Percentiles rank a stretch among this genome's conserved stretches.
Evolutionary conservation across 495 filamentous ascomycete species (phyloP).

Genomic region (Viridothelium virens): DNA sequence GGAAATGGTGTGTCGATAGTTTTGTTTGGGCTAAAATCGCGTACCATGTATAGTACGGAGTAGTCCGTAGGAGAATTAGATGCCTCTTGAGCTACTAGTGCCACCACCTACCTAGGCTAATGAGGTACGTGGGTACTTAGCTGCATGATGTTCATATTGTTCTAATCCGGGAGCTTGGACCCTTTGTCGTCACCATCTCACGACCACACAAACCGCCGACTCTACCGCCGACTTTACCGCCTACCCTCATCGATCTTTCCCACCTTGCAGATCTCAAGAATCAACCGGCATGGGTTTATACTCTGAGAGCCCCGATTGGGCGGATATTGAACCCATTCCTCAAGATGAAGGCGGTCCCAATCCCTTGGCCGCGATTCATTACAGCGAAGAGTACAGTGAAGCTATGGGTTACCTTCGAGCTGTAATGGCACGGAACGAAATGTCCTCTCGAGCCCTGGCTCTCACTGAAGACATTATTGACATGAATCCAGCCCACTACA

Average conservation of each 20-base stretch:
- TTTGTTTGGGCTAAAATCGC: too few relatives aligned
- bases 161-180: slow-evolving; percentile 3
- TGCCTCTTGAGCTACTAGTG: too few relatives aligned
- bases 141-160: neutral
- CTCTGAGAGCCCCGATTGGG: slow-evolving; percentile 66
- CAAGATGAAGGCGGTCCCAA: slow-evolving; percentile 65
- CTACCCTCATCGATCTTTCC: neutral
- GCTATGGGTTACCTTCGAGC: slow-evolving; percentile 86
- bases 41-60: neutral
- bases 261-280: too few relatives aligned
- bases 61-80: neutral
- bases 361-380: slow-evolving; percentile 82
- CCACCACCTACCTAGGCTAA: too few relatives aligned
- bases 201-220: too few relatives aligned
- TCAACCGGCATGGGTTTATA: slow-evolving; percentile 39
- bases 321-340: slow-evolving; percentile 72
- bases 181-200: neutral
- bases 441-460: slow-evolving; percentile 65
- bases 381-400: slow-evolving; percentile 76
- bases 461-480: slow-evolving; percentile 82
- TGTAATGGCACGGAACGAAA: slow-evolving; percentile 82
- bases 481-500: slow-evolving; percentile 96
- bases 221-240: too few relatives aligned
- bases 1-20: too few relatives aligned
- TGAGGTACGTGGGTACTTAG: neutral